Evolutionary conservation across 305 asterid genomes (phyloP), one percentile per base, ranked within the genome.

Genomic region (Fraxinus ornus): DNA sequence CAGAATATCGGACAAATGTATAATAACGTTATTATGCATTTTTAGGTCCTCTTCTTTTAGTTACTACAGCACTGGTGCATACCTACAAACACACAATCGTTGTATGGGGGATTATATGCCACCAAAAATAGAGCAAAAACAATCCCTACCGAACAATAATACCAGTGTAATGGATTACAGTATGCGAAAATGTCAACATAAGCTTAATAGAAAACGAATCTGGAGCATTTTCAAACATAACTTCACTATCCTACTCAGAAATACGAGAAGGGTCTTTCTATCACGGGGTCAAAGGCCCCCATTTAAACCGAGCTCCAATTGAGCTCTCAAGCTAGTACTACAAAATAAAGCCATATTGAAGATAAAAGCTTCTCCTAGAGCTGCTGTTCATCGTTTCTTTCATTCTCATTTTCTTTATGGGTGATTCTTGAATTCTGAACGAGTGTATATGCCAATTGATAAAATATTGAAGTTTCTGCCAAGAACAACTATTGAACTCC

Each of bases 401-500:
- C 8, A 17, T 70, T 70, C 39, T 19, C 39, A 30, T 70, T 70
- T 70, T 26, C 75, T 26, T 13, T 4, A 30, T 15, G 39, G 41
- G 41, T 0, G 41, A 12, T 5, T 55, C 3, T 55, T 52, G 3
- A 70, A 13, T 28, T 70, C 39, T 70, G 75, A 26, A 24, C 3
- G 75, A 9, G 37, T 0, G 75, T 1, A 5, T 55, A n/a, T n/a
- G 64, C 64, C 21, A 28, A 28, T 1, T 64, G 73, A 28, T 1
- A 15, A 68, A 9, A 68, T 5, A 28, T 26, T n/a, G 3, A 70
- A 70, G 21, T 13, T 26, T 30, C 21, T 70, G n/a, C 32, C 7
- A 30, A 68, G 32, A 26, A 13, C 7, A 26, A 32, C 85, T 90
- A 94, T 62, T 94, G 98, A 32, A 91, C 94, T 8, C 98, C 98